Percentiles rank a stretch among this genome's conserved stretches.
These are phyloP conservation scores for Colletotrichum lupini DNA, from an alignment of 2,329 filamentous ascomycete genomes.

Conservation along the genomic window DNA sequence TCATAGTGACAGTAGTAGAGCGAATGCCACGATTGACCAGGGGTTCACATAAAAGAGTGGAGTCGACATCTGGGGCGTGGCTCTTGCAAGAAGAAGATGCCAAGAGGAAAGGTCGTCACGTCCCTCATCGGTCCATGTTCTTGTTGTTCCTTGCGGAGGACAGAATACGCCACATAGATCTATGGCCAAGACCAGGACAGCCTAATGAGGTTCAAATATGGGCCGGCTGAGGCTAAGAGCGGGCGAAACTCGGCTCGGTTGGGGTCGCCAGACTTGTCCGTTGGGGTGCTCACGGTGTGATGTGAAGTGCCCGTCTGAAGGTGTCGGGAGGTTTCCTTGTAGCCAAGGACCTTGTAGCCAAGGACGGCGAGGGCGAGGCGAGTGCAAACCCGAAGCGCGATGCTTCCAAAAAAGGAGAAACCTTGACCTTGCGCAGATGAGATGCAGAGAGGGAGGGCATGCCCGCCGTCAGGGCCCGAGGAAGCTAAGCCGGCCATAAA, in stretches of 20 bases:
- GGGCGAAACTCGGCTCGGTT: background rate
- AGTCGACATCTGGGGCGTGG: slow-evolving; percentile 23
- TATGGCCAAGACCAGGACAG: slow-evolving; percentile 24
- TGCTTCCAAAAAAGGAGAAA: background rate
- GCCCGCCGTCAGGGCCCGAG: background rate
- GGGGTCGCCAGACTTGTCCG: background rate
- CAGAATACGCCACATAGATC: slow-evolving; percentile 1
- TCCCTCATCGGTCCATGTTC: background rate
- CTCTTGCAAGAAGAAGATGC: slow-evolving; percentile 11
- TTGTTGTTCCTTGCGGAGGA: background rate
- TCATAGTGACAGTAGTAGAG: background rate
- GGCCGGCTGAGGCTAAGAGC: slow-evolving; percentile 12
- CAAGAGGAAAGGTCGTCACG: slow-evolving; percentile 6
- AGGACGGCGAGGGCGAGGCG: background rate
- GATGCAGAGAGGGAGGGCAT: background rate
- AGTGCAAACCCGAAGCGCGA: background rate
- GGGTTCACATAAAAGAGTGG: slow-evolving; percentile 25
- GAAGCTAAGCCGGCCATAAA: background rate
- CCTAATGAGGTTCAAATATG: slow-evolving; percentile 20
- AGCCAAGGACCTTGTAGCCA: too few relatives aligned
- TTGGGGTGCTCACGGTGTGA: background rate
- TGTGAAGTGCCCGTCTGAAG: background rate
- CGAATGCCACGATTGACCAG: slow-evolving; percentile 28
- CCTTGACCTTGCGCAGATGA: background rate
- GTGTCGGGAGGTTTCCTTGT: background rate